Evolutionary conservation across 108 stramenopile species (phyloP).

Genomic region (Cyclostephanos invisitatus): DNA sequence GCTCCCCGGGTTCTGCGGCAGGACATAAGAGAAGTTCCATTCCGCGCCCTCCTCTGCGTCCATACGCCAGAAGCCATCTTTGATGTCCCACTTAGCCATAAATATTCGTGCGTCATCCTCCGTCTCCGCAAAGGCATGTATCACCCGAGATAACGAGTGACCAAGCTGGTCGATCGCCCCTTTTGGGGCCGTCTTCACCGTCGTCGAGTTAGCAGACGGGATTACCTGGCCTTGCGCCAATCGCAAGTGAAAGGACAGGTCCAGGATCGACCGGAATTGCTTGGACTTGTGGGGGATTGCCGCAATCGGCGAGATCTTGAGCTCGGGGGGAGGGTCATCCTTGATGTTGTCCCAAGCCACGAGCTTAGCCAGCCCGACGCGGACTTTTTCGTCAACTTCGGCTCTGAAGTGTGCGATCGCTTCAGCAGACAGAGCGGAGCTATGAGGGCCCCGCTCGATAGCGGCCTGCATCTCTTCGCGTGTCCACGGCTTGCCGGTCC

Average conservation of each 20-base stretch:
- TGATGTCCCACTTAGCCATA: too few species aligned
- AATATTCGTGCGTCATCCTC: constrained; percentile 6
- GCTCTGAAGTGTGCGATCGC: too few species aligned
- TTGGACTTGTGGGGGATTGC: constrained; percentile 19
- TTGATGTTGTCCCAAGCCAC: constrained; percentile 17
- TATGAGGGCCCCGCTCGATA: too few species aligned
- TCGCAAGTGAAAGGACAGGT: constrained; percentile 20
- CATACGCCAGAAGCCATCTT: too few species aligned
- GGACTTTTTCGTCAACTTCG: too few species aligned
- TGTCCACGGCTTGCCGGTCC: too few species aligned
- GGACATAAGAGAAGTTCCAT: constrained; percentile 39
- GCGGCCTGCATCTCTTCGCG: too few species aligned
- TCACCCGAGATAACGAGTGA: constrained; percentile 9
- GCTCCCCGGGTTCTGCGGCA: constrained; percentile 9
- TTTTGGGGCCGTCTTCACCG: constrained; percentile 1
- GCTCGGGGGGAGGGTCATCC: too few species aligned
- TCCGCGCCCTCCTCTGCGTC: constrained; percentile 16
- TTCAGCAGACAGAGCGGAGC: too few species aligned
- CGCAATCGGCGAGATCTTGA: too few species aligned
- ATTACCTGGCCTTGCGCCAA: constrained; percentile 3
- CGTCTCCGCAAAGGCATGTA: constrained; percentile 13
- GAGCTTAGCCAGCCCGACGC: constrained; percentile 12
- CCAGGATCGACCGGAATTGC: constrained; percentile 14
- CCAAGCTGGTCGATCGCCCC: constrained; percentile 21
- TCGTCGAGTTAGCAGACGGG: constrained; percentile 11